Base-by-base conservation (phyloP, 2,329 filamentous ascomycete genomes). In the Ceratocystis destructans region DNA sequence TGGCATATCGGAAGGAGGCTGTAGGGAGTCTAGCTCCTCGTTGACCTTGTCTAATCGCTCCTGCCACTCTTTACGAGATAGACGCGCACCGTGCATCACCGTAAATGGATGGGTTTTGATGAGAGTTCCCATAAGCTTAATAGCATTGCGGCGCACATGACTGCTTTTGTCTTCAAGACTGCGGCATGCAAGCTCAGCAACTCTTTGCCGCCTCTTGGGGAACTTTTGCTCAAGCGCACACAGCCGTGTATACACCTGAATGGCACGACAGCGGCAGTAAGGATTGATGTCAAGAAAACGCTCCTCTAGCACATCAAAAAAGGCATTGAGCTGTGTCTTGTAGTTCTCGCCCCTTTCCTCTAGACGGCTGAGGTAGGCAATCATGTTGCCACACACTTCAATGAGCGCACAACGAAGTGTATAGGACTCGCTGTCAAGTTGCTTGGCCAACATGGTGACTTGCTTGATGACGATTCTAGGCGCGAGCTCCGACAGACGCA, bases 121-220 rank as follows among this genome's bases (percentile, higher is more conserved):
- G 5, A 99, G 79, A 55, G 88, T 88, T 5, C 87, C 89, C 1
- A 99, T 81, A 5, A 99, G 79, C 75, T 96, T 97, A 74, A 99
- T 94, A 1, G 94, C 92, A 74, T 97, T 97, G 67, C 92, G 84
- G 69, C 94, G 84, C 41, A 99, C 94, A 72, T 97, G 96, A 76
- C 94, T 99, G 77, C 93, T 97, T 80, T 96, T 97, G 77, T 99
- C 95, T 75, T 96, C 90, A 2, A 99, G 80, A 74, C 93, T 97
- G 71, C 89, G 84, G 66, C 89, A 87, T 0, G 94, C 92, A 31
- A 96, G 79, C 73, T 96, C 90, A 1, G 93, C 89, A 3, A 88
- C 93, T 72, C 83, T 88, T 74, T 96, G 92, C 68, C 94, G 83
- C 66, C 92, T 83, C 77, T 96, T 96, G 46, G 92, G 90, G 72